Conservation (phyloP, 495 filamentous ascomycete species). For the Cercophora newfieldiana region DNA sequence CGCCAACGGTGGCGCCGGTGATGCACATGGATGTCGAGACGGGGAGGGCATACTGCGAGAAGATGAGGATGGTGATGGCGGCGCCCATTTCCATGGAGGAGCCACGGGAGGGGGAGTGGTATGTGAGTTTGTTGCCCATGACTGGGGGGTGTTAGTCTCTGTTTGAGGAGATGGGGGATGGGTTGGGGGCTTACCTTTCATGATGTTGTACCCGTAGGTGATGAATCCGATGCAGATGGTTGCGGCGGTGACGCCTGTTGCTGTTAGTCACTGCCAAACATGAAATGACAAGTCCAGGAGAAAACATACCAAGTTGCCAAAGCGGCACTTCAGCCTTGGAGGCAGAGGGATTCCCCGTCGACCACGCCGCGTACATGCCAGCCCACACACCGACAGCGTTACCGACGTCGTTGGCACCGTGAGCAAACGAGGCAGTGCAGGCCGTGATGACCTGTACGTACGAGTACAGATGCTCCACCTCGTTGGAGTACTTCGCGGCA, state of each 20-base stretch:
- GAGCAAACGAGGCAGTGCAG: conserved; percentile 72
- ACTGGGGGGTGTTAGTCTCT: conserved; percentile 7
- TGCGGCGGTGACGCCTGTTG: background rate
- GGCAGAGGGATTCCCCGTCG: conserved; percentile 48
- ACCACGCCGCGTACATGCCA: conserved; percentile 68
- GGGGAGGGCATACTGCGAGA: conserved; percentile 44
- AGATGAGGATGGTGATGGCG: conserved; percentile 62
- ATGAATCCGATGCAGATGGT: conserved; percentile 60
- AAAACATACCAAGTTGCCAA: conserved; percentile 56
- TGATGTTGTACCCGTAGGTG: conserved; percentile 72
- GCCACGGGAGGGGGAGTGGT: conserved; percentile 62
- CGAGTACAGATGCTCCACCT: conserved; percentile 73
- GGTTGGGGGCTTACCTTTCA: conserved; percentile 32
- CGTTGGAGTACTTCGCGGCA: conserved; percentile 68
- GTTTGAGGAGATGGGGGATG: background rate
- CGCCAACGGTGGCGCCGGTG: conserved; percentile 62
- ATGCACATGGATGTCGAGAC: conserved; percentile 65
- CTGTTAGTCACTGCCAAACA: background rate
- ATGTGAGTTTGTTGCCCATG: conserved; percentile 69
- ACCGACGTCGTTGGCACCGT: conserved; percentile 78
- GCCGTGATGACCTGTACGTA: conserved; percentile 75
- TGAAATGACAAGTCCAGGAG: background rate
- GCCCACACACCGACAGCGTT: conserved; percentile 77
- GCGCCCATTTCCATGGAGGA: conserved; percentile 70
- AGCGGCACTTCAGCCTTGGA: conserved; percentile 58